A percentile compares a stretch with the other conserved stretches of the same genome.
Evolutionary conservation across 2,329 filamentous ascomycete species (phyloP).

Genomic region (Neofusicoccum parvum): DNA sequence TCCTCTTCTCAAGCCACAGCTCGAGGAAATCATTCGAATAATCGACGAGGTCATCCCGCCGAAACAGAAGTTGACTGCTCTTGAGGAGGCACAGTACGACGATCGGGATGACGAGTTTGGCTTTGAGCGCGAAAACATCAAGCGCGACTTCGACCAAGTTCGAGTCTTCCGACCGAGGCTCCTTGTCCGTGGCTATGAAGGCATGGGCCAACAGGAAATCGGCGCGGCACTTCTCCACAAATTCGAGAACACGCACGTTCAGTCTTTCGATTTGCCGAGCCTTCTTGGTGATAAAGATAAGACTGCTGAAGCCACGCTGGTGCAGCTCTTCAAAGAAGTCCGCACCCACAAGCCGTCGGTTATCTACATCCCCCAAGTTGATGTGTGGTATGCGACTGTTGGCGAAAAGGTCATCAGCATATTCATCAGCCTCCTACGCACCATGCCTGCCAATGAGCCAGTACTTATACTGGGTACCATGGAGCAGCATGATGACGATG

Average conservation of each 20-base stretch:
- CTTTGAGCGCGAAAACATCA: slow-evolving; percentile 79
- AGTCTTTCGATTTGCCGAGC: slow-evolving; percentile 89
- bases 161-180: slow-evolving; percentile 87
- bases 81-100: slow-evolving; percentile 94
- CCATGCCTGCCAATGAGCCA: slow-evolving; percentile 86
- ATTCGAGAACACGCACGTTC: slow-evolving; percentile 91
- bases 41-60: slow-evolving; percentile 79
- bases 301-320: slow-evolving; percentile 83
- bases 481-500: slow-evolving; percentile 66
- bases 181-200: slow-evolving; percentile 76
- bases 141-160: slow-evolving; percentile 75
- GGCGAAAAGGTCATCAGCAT: slow-evolving; percentile 69
- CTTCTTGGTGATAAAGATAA: slow-evolving; percentile 80
- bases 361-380: slow-evolving; percentile 89
- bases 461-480: slow-evolving; percentile 85
- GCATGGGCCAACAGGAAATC: slow-evolving; percentile 94
- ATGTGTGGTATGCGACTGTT: slow-evolving; percentile 80
- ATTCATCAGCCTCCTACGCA: slow-evolving; percentile 78
- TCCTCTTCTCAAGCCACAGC: slow-evolving; percentile 74
- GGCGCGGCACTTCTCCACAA: slow-evolving; percentile 83
- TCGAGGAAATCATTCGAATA: slow-evolving; percentile 67
- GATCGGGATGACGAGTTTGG: slow-evolving; percentile 80
- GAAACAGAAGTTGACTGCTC: slow-evolving; percentile 81
- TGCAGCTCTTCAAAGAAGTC: slow-evolving; percentile 88
- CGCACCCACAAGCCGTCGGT: slow-evolving; percentile 94